Evolutionary conservation across 2,329 filamentous ascomycete species (phyloP), one percentile per base, ranked within the genome.

Genomic region (Apiospora pterosperma): DNA sequence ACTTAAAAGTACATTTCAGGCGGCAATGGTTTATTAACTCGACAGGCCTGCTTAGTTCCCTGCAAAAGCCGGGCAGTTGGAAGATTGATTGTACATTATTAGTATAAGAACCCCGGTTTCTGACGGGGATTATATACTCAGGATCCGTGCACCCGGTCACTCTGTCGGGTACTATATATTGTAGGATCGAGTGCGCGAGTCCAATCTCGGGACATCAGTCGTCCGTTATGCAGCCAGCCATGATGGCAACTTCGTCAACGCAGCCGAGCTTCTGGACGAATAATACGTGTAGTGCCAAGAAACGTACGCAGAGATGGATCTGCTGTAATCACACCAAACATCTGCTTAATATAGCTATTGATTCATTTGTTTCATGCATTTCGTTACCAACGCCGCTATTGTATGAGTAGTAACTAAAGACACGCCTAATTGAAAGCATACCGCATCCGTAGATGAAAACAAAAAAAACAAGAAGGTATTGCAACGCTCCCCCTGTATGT

Each of bases 331-430:
- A 44, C 41, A n/a, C 21, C 3, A 10, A 25, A 19, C 23, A 52
- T 10, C 19, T n/a, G 44, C 44, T 31, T n/a, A 8, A 34, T 12
- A 55, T 41, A 55, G 48, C 48, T 19, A n/a, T 55, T 34, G 10
- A 21, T 34, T 55, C 48, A 55, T 55, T 55, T 34, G 48, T 55
- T 55, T 55, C 48, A 55, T 55, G 19, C 48, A 55, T n/a, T 55
- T 55, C 48, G 48, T 55, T 55, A n/a, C 48, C 48, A 55, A 55
- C 48, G 48, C 48, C 48, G 48, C 48, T 55, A 55, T 55, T 55
- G 25, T 55, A 55, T 55, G 48, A 34, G 48, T 34, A 34, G 19
- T 55, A 55, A 55, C 28, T 55, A 55, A 34, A 34, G 11, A n/a
- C 48, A n/a, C 48, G 48, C 48, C 48, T 34, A n/a, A 8, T n/a